Percentiles rank a stretch among this genome's conserved stretches.
Evolutionary conservation across 106 monocot species (phyloP).

Genomic region (Allium cepa): DNA sequence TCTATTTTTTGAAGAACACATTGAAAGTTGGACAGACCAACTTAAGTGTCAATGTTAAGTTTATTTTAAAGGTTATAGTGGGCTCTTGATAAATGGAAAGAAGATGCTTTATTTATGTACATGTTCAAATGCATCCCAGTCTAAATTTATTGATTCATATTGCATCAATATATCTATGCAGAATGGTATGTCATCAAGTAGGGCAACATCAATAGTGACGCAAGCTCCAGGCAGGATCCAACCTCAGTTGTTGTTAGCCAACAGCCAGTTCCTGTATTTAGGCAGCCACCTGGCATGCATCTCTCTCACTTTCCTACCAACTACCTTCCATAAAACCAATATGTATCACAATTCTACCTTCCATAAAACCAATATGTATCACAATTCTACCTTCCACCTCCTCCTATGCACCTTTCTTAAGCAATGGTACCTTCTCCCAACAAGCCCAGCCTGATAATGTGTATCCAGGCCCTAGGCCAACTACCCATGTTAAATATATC

Average conservation of each 20-base stretch:
- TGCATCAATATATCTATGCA: too few species aligned
- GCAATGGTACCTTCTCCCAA: constrained; percentile 60
- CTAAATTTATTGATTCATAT: constrained; percentile 26
- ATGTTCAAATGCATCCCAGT: constrained; percentile 18
- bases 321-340: constrained; percentile 67
- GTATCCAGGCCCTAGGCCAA: constrained; percentile 37
- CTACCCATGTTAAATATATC: constrained; percentile 28
- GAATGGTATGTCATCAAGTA: constrained; percentile 14
- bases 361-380: constrained; percentile 67
- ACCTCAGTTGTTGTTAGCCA: constrained; percentile 47
- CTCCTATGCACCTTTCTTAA: constrained; percentile 61
- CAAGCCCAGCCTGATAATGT: constrained; percentile 50
- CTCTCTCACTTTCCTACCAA: constrained; percentile 75
- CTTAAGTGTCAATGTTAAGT: not conserved
- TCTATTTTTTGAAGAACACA: not conserved
- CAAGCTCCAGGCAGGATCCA: constrained; percentile 45
- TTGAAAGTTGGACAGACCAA: constrained; percentile 8
- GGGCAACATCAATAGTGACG: constrained; percentile 21
- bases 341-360: constrained; percentile 65
- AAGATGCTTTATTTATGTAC: not conserved
- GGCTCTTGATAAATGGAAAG: too few species aligned
- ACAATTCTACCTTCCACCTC: constrained; percentile 58
- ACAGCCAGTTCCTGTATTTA: constrained; percentile 57
- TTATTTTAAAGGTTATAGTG: constrained; percentile 12
- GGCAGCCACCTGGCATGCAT: constrained; percentile 66